A percentile compares a stretch with the other conserved stretches of the same genome.
Evolutionary conservation across 106 monocot species (phyloP).

Genomic region (Allium fistulosum): DNA sequence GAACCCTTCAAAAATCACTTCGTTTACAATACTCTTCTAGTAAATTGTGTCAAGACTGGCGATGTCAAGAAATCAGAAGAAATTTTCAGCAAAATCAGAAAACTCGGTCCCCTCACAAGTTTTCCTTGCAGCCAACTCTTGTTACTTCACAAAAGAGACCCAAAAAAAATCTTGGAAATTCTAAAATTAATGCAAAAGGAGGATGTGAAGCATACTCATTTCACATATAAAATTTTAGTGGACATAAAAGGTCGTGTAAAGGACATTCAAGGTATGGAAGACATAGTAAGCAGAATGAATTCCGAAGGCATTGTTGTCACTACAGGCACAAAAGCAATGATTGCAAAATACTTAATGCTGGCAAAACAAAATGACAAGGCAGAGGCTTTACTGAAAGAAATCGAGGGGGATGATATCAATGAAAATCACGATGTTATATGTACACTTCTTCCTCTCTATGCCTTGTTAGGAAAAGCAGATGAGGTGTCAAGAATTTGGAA

Average conservation of each 20-base stretch:
- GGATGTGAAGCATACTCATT: constrained; percentile 59
- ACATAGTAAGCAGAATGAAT: constrained; percentile 67
- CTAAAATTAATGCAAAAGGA: constrained; percentile 88
- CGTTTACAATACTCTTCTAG: constrained; percentile 67
- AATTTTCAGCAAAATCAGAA: constrained; percentile 70
- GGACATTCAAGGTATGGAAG: constrained; percentile 76
- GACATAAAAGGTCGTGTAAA: constrained; percentile 62
- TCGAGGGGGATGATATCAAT: constrained; percentile 60
- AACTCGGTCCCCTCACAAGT: constrained; percentile 39
- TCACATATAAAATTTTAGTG: constrained; percentile 77
- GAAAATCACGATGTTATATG: constrained; percentile 41
- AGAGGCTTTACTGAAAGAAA: constrained; percentile 36
- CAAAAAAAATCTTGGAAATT: constrained; percentile 74
- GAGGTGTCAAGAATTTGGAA: constrained; percentile 85
- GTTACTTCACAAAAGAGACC: constrained; percentile 68
- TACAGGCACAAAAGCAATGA: constrained; percentile 19
- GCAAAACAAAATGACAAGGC: constrained; percentile 51
- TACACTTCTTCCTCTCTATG: constrained; percentile 57
- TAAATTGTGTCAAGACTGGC: constrained; percentile 40
- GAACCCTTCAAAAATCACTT: constrained; percentile 46
- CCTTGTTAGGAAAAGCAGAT: constrained; percentile 46
- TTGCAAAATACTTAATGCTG: constrained; percentile 58
- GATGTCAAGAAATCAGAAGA: constrained; percentile 73
- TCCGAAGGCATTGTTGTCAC: constrained; percentile 59
- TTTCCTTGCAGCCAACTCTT: constrained; percentile 87